Percentiles rank a stretch among this genome's conserved stretches.
phyloP scores from a whole-genome alignment of 2,329 filamentous ascomycete species.

The Fusarium praegraminearum region DNA sequence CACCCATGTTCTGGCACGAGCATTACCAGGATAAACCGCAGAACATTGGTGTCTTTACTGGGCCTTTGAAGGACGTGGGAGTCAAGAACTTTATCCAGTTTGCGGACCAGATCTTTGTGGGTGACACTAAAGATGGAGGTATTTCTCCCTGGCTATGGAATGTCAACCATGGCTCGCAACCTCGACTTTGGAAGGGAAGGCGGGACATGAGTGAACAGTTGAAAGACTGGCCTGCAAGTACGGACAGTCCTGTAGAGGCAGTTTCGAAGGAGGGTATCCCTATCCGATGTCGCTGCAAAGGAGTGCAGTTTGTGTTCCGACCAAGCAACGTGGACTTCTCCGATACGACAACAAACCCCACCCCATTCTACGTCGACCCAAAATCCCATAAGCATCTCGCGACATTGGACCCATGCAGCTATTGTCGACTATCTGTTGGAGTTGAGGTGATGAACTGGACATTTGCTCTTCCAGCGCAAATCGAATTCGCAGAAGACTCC shows the following conservation, averaged over 20 bases:
- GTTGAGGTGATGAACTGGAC: constrained; percentile 61
- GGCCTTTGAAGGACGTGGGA: constrained; percentile 51
- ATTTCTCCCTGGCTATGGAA: constrained; percentile 60
- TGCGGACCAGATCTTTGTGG: constrained; percentile 58
- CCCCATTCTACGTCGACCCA: constrained; percentile 60
- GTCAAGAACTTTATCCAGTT: constrained; percentile 49
- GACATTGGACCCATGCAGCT: constrained; percentile 60
- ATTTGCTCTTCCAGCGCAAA: constrained; percentile 55
- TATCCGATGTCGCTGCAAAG: constrained; percentile 60
- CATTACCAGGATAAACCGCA: constrained; percentile 3
- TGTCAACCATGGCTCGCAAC: constrained; percentile 48
- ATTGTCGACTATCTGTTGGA: constrained; percentile 59
- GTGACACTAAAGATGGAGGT: constrained; percentile 66
- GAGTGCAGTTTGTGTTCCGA: constrained; percentile 58
- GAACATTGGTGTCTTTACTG: constrained; percentile 53
- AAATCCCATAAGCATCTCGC: constrained; percentile 55
- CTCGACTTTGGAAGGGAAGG: constrained; percentile 47
- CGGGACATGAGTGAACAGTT: constrained; percentile 47
- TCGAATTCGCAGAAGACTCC: constrained; percentile 48
- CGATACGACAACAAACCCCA: constrained; percentile 33
- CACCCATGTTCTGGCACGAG: constrained; percentile 57
- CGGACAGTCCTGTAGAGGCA: constrained; percentile 29
- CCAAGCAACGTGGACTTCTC: constrained; percentile 48
- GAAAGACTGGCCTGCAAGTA: constrained; percentile 48
- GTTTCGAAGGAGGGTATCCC: constrained; percentile 47